Base-by-base conservation (phyloP, 116 monocot genomes). In the Cymodocea nodosa region DNA sequence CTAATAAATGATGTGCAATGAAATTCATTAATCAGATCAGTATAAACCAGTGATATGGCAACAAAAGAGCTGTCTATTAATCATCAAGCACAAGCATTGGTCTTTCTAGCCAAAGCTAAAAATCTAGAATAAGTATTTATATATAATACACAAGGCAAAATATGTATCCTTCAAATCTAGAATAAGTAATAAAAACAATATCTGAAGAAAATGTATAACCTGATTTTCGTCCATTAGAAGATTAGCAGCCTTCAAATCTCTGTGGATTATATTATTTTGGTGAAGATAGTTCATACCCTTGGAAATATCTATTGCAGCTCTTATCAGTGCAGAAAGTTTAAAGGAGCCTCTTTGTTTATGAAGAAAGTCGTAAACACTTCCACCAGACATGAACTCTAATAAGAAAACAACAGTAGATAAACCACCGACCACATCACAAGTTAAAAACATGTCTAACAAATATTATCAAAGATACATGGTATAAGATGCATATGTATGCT, bases 231-330 rank as follows among this genome's bases (percentile, higher is more conserved):
- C 89, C 79, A 88, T 89, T 64, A 93, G 74, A 76, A 93, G 85
- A 76, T 93, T 93, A n/a, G 93, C 93, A 65, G 88, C 66, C 69
- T 93, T 89, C 53, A 93, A 67, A 60, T 93, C 93, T 56, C 93
- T 64, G 24, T 93, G 93, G 60, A 93, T 93, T 65, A 93, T 93
- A 64, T 89, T 80, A 70, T 83, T 83, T 68, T 93, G 79, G 63
- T 93, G 93, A 69, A 89, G 81, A 72, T 93, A 93, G 59, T 78
- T 82, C 93, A 93, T 93, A 72, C 93, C 93, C 74, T 85, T 89
- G 11, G 93, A 81, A 48, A 93, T 75, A 66, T 93, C 93, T 74
- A 79, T 75, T 69, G 93, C 88, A 30, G 85, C 84, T 79, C 79
- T 76, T 30, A 93, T 60, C 52, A 88, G 76, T 52, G 70, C 64